These are phyloP conservation scores for Tetracladium maxilliforme DNA, from an alignment of 2,329 filamentous ascomycete genomes.

Conservation along the genomic window DNA sequence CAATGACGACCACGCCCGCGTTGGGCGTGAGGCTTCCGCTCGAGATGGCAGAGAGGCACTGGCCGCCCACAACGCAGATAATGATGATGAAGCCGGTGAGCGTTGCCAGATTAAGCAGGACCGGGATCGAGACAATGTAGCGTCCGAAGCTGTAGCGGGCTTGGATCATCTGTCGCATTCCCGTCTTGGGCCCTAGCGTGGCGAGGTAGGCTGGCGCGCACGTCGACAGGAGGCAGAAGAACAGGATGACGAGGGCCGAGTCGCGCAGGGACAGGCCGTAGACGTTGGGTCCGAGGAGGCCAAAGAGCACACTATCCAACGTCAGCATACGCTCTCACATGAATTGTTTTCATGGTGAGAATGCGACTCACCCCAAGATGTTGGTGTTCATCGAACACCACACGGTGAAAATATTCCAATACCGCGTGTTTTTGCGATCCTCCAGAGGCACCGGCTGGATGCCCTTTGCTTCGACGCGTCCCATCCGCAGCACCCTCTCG, in stretches of 20 bases:
- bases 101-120: slow-evolving; percentile 47
- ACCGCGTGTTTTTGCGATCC: slow-evolving; percentile 34
- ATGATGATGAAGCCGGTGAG: slow-evolving; percentile 49
- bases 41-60: slow-evolving; percentile 38
- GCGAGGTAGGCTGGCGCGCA: slow-evolving; percentile 39
- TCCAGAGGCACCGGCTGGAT: slow-evolving; percentile 39
- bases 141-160: slow-evolving; percentile 47
- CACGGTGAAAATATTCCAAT: slow-evolving; percentile 41
- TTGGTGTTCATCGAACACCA: slow-evolving; percentile 44
- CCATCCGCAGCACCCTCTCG: too few relatives aligned
- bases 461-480: slow-evolving; percentile 37
- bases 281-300: slow-evolving; percentile 41
- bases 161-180: slow-evolving; percentile 51
- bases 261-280: slow-evolving; percentile 41
- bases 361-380: slow-evolving; percentile 36
- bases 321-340: slow-evolving; percentile 1
- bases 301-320: slow-evolving; percentile 11
- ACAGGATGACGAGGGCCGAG: slow-evolving; percentile 42
- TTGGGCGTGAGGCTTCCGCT: slow-evolving; percentile 30
- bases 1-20: slow-evolving; percentile 46
- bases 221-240: slow-evolving; percentile 42
- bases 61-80: slow-evolving; percentile 43
- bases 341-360: slow-evolving; percentile 12
- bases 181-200: slow-evolving; percentile 44
- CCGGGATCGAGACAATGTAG: slow-evolving; percentile 42